A percentile compares a stretch with the other conserved stretches of the same genome.
These are phyloP conservation scores for Raphanus hybrid DNA, from an alignment of 441 rosid genomes.

Conservation along the genomic window DNA sequence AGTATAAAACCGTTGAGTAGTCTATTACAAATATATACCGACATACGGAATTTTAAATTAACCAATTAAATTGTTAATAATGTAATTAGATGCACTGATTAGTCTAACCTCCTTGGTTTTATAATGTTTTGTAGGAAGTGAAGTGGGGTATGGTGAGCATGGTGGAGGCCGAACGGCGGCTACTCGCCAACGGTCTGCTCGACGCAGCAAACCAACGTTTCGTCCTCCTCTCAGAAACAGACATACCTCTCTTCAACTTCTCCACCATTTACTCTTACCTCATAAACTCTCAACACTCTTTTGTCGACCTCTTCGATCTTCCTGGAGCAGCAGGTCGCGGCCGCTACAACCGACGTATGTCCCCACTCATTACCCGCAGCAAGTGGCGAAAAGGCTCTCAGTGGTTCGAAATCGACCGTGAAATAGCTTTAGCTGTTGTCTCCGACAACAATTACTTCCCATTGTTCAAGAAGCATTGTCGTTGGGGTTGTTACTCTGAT, in stretches of 20 bases:
- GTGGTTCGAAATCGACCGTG: constrained; percentile 75
- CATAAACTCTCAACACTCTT: constrained; percentile 45
- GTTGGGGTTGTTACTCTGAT: constrained; percentile 55
- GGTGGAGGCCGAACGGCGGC: constrained; percentile 76
- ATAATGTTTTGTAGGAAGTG: constrained; percentile 48
- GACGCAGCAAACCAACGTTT: constrained; percentile 66
- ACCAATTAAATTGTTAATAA: neutral
- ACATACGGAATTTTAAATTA: neutral
- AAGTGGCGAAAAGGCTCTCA: constrained; percentile 91
- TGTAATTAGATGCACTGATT: neutral
- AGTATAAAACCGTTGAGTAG: constrained; percentile 28
- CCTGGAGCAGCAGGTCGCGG: constrained; percentile 67
- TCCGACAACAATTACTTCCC: constrained; percentile 56
- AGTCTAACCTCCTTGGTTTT: neutral
- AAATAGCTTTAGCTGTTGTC: constrained; percentile 56
- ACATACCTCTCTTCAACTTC: constrained; percentile 83
- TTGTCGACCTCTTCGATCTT: constrained; percentile 54
- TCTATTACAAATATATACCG: constrained; percentile 35
- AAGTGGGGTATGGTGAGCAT: constrained; percentile 69
- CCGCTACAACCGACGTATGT: constrained; percentile 58
- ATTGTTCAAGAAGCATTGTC: constrained; percentile 49
- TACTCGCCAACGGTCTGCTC: constrained; percentile 78
- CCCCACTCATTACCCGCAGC: constrained; percentile 40
- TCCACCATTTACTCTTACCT: constrained; percentile 62
- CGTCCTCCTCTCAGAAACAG: constrained; percentile 77